Evolutionary conservation across 2,329 filamentous ascomycete species (phyloP), one percentile per base, ranked within the genome.

Genomic region (Graphium sp.): DNA sequence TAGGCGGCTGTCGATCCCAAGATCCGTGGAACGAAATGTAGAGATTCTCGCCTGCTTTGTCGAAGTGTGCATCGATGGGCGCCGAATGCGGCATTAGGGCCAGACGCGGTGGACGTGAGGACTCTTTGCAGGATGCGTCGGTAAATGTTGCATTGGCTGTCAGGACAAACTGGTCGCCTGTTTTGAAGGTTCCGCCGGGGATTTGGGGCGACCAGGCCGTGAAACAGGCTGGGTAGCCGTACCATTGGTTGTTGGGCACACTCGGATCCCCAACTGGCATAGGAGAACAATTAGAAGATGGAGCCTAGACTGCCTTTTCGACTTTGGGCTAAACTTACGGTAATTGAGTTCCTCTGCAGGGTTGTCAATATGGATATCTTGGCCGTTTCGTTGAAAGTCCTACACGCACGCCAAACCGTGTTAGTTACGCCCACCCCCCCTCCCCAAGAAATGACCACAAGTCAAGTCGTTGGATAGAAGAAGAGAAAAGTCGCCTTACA

Each of bases 331-430:
- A 7, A 6, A 36, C 44, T 36, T 38, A 47, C 69, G 57, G 46
- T 66, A 74, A 46, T 77, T 76, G 39, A 77, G 47, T 47, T 76
- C 67, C 41, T 77, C 72, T 4, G 63, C 69, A 2, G 72, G 72
- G 39, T 76, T 76, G 43, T 74, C 55, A 25, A 60, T 50, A 38
- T 70, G 63, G 31, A 74, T 62, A 29, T 68, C 63, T 19, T 56
- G 40, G 24, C 60, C 60, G 32, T 59, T 49, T 22, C 49, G 54
- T 17, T 49, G 45, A 26, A 74, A 57, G 32, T 74, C 50, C 30
- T 32, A 7, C 5, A 14, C n/a, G 22, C 12, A 7, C 12, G 5
- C 7, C 18, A n/a, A n/a, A n/a, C n/a, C n/a, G n/a, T 13, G 21
- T 30, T 30, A 30, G 28, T 18, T 8, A 11, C 15, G 25, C 7